phyloP scores from a whole-genome alignment of 108 stramenopile genomes.

The Epipyxis sp. region DNA sequence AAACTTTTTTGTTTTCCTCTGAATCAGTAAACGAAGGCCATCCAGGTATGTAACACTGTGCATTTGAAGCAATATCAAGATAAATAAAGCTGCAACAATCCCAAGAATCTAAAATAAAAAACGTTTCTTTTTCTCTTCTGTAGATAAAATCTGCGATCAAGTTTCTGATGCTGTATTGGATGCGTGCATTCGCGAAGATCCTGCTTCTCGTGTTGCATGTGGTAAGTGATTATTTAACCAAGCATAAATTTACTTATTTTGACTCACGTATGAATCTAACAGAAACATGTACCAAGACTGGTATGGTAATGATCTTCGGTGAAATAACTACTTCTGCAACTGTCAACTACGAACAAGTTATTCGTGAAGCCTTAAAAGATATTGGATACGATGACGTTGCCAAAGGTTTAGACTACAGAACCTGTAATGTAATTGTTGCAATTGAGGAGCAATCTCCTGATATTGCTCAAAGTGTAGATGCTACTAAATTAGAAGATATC shows the following conservation, averaged over 20 bases:
- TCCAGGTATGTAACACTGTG: constrained; percentile 63
- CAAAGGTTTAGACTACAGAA: constrained; percentile 96
- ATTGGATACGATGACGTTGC: constrained; percentile 79
- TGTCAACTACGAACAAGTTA: constrained; percentile 91
- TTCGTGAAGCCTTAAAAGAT: constrained; percentile 90
- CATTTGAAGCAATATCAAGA: constrained; percentile 18
- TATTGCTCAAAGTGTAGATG: constrained; percentile 90
- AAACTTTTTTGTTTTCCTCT: constrained; percentile 79
- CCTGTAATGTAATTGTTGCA: constrained; percentile 93
- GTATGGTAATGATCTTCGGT: constrained; percentile 96
- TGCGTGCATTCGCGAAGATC: constrained; percentile 86
- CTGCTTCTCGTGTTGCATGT: constrained; percentile 86
- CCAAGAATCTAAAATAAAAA: background rate
- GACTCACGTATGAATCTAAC: background rate
- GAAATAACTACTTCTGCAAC: constrained; percentile 92
- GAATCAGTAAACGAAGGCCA: constrained; percentile 97
- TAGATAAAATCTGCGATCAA: constrained; percentile 92
- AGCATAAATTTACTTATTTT: background rate
- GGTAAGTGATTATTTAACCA: too few species aligned
- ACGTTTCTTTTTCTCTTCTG: background rate
- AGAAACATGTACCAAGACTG: constrained; percentile 93
- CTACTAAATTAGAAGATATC: constrained; percentile 76
- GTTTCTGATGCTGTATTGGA: constrained; percentile 94
- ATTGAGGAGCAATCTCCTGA: constrained; percentile 95
- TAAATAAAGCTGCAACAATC: background rate